Base-by-base conservation (phyloP, 768 basidiomycete genomes). In the Calocera cornea region DNA sequence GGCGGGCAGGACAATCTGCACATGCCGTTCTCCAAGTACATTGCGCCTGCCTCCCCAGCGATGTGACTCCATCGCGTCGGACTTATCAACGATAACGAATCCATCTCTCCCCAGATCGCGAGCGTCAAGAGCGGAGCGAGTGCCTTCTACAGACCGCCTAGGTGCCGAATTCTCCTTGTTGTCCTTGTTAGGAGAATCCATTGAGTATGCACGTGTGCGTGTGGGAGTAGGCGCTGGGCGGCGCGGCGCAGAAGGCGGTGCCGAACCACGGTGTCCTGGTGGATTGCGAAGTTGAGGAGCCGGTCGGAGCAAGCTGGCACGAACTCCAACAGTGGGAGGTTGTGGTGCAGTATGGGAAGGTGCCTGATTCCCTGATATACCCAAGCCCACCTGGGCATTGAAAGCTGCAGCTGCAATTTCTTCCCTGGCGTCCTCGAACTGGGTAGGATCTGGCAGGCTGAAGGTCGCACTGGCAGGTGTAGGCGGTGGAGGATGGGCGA, bases 1-100 rank as follows among this genome's bases (percentile, higher is more conserved):
- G 64, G 2, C 31, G 1, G 84, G 84, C 69, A 86, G 83, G 29
- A 85, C 73, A 67, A 87, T 85, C 66, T 84, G 79, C 49, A 85
- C 83, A n/a, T 76, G 78, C 67, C 71, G 72, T 41, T 75, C 73
- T 0, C 67, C 65, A 70, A 70, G 77, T 72, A 69, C 54, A 31
- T 66, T 68, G 66, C 70, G 47, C 38, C 65, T 33, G 11, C 27
- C 54, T 11, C 27, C 22, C 54, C 54, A 60, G 8, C 10, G 24
- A 33, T 31, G 24, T 7, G 5, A 11, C 54, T 60, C 54, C 54
- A 60, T 60, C 16, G 54, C 54, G 14, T 60, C 54, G 19, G 54
- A 11, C 54, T 27, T 14, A 5, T 60, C 54, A 10, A 60, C 31
- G 31, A 60, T 22, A 31, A 68, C 69, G 67, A 40, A 24, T 10